A percentile compares a stretch with the other conserved stretches of the same genome.
Conservation (phyloP, 192 early-diverging fungal genomes). For the Backusella circina region DNA sequence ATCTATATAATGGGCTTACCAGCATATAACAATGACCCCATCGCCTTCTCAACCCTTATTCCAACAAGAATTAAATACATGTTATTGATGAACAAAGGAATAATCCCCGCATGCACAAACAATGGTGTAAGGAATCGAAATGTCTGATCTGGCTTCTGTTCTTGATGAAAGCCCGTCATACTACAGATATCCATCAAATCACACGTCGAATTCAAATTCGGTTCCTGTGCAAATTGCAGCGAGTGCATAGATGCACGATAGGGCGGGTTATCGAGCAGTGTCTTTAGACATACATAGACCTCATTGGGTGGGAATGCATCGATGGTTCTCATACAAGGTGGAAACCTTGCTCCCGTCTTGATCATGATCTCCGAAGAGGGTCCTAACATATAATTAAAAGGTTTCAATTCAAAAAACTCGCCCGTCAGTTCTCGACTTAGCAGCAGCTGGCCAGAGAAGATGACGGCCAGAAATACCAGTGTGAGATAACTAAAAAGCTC, state of each 20-base stretch:
- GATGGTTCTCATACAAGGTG: conserved; percentile 72
- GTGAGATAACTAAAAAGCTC: not conserved
- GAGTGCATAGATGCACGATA: conserved; percentile 5
- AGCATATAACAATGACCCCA: conserved; percentile 69
- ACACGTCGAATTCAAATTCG: conserved; percentile 33
- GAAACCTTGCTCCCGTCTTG: conserved; percentile 65
- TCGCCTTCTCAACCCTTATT: conserved; percentile 67
- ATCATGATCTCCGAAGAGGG: conserved; percentile 1
- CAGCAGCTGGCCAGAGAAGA: conserved; percentile 1
- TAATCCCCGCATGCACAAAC: conserved; percentile 75
- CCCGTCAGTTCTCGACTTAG: not conserved
- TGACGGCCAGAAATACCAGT: not conserved
- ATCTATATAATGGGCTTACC: conserved; percentile 43
- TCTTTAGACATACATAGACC: not conserved
- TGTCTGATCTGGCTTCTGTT: conserved; percentile 63
- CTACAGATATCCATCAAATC: conserved; percentile 57
- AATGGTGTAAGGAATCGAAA: conserved; percentile 77
- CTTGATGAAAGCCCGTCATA: conserved; percentile 47
- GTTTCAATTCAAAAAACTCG: conserved; percentile 6
- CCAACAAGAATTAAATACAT: conserved; percentile 65
- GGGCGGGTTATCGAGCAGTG: not conserved
- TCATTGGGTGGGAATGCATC: not conserved
- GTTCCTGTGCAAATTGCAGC: conserved; percentile 7
- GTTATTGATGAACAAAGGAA: conserved; percentile 76
- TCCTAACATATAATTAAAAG: conserved; percentile 11